Conservation (phyloP, 805 yeast species). For the Yarrowia sp. region DNA sequence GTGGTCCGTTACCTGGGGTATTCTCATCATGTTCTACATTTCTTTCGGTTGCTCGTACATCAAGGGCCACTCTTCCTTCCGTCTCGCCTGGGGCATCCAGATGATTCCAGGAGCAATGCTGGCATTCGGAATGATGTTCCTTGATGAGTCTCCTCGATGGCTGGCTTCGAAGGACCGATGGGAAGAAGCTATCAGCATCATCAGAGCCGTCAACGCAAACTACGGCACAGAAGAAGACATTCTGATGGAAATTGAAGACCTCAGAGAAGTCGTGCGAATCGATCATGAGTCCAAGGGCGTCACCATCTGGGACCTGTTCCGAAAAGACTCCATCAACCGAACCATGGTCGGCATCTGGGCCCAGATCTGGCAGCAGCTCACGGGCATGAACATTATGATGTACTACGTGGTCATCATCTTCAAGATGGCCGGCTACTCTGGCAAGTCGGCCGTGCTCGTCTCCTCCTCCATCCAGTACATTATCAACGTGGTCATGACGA, state of each 20-base stretch:
- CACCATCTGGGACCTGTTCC: slow-evolving; percentile 60
- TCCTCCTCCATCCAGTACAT: slow-evolving; percentile 68
- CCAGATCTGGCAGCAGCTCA: slow-evolving; percentile 68
- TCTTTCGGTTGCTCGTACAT: slow-evolving; percentile 60
- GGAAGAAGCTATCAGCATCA: slow-evolving; percentile 53
- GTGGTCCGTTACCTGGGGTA: slow-evolving; percentile 69
- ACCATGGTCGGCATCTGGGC: slow-evolving; percentile 60
- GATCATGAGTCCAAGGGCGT: slow-evolving; percentile 59
- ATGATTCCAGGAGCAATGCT: slow-evolving; percentile 60
- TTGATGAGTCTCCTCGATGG: slow-evolving; percentile 56
- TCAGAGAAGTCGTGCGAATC: slow-evolving; percentile 61
- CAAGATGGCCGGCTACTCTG: slow-evolving; percentile 66
- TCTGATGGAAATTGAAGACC: slow-evolving; percentile 62
- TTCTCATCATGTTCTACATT: slow-evolving; percentile 65
- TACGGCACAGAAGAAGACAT: slow-evolving; percentile 53
- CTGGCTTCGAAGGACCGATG: slow-evolving; percentile 59
- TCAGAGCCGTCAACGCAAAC: slow-evolving; percentile 50
- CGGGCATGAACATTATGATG: slow-evolving; percentile 74
- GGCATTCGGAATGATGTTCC: slow-evolving; percentile 53
- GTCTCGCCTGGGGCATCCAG: slow-evolving; percentile 69
- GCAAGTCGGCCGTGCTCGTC: slow-evolving; percentile 57
- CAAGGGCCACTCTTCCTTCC: slow-evolving; percentile 59
- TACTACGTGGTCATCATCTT: slow-evolving; percentile 71
- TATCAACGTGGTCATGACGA: slow-evolving; percentile 61
- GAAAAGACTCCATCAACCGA: slow-evolving; percentile 57